A percentile compares a stretch with the other conserved stretches of the same genome.
Evolutionary conservation across 1,139 yeast species (phyloP).

Genomic region (Debaryomyces sp.): DNA sequence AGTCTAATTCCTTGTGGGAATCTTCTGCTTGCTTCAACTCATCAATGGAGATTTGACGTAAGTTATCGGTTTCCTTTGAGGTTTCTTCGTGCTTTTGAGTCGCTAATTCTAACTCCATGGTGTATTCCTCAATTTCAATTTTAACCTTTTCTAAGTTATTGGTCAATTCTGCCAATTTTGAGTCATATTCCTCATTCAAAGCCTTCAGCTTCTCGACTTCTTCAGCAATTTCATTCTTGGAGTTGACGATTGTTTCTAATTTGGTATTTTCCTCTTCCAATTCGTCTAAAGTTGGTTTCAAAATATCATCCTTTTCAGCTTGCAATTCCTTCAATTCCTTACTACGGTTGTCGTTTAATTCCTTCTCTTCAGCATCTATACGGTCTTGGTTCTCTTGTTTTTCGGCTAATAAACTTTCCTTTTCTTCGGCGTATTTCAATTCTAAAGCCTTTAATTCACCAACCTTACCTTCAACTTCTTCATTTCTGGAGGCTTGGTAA

Average conservation of each 20-base stretch:
- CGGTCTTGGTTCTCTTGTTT: constrained; percentile 45
- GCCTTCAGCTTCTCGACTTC: constrained; percentile 39
- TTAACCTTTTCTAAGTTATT: constrained; percentile 41
- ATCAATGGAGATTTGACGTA: constrained; percentile 27
- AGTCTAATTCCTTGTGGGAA: constrained; percentile 34
- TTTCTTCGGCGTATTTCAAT: constrained; percentile 35
- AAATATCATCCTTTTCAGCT: constrained; percentile 45
- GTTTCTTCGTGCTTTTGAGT: constrained; percentile 35
- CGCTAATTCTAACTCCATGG: constrained; percentile 35
- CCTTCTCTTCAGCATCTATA: constrained; percentile 47
- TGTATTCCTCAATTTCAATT: constrained; percentile 38
- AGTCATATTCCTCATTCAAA: constrained; percentile 37
- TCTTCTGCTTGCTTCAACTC: constrained; percentile 29
- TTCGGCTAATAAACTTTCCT: constrained; percentile 40
- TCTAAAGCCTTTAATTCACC: constrained; percentile 39
- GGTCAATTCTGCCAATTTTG: constrained; percentile 37
- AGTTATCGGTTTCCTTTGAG: constrained; percentile 32
- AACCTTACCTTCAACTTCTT: constrained; percentile 39
- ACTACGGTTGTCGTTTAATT: constrained; percentile 40
- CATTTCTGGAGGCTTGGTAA: constrained; percentile 37
- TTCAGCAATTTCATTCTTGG: constrained; percentile 36
- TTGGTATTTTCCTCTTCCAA: constrained; percentile 41
- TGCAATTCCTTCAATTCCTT: constrained; percentile 49
- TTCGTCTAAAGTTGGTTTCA: constrained; percentile 45
- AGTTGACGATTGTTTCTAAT: constrained; percentile 41